phyloP scores from a whole-genome alignment of 768 basidiomycete genomes.

The Mycena latifolia region DNA sequence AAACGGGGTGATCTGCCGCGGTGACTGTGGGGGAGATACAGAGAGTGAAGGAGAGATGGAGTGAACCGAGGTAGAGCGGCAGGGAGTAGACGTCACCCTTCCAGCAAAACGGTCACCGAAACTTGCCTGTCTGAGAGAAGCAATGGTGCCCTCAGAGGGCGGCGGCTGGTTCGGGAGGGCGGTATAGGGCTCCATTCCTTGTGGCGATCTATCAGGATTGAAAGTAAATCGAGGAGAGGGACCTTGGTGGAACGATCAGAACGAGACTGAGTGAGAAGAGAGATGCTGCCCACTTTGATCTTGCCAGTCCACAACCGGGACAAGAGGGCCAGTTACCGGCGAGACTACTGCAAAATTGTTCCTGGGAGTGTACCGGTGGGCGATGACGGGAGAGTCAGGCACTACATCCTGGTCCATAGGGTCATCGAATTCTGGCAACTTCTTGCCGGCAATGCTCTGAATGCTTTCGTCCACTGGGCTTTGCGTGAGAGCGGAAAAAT shows the following conservation, averaged over 20 bases:
- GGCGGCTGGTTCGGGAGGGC: slow-evolving; percentile 11
- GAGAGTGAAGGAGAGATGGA: slow-evolving; percentile 12
- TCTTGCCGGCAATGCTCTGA: background rate
- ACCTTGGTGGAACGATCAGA: slow-evolving; percentile 2
- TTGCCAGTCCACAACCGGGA: slow-evolving; percentile 27
- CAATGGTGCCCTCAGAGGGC: slow-evolving; percentile 9
- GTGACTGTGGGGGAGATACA: slow-evolving; percentile 13
- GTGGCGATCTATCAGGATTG: slow-evolving; percentile 10
- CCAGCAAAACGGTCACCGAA: slow-evolving; percentile 7
- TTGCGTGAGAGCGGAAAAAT: background rate
- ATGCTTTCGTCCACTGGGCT: slow-evolving; percentile 19
- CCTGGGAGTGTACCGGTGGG: slow-evolving; percentile 1
- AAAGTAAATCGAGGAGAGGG: slow-evolving; percentile 3
- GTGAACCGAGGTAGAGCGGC: slow-evolving; percentile 5
- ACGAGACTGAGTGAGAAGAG: background rate
- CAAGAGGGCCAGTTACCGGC: slow-evolving; percentile 22
- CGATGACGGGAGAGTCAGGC: background rate
- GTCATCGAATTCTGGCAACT: background rate
- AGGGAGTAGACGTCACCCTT: slow-evolving; percentile 13
- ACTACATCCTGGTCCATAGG: background rate
- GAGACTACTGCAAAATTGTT: slow-evolving; percentile 11
- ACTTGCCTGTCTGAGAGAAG: slow-evolving; percentile 18
- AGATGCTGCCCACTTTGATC: slow-evolving; percentile 10
- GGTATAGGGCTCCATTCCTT: slow-evolving; percentile 12
- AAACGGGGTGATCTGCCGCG: slow-evolving; percentile 1